Evolutionary conservation across 108 stramenopile genomes (phyloP).

Genomic region (Fistulifera pelliculosa): DNA sequence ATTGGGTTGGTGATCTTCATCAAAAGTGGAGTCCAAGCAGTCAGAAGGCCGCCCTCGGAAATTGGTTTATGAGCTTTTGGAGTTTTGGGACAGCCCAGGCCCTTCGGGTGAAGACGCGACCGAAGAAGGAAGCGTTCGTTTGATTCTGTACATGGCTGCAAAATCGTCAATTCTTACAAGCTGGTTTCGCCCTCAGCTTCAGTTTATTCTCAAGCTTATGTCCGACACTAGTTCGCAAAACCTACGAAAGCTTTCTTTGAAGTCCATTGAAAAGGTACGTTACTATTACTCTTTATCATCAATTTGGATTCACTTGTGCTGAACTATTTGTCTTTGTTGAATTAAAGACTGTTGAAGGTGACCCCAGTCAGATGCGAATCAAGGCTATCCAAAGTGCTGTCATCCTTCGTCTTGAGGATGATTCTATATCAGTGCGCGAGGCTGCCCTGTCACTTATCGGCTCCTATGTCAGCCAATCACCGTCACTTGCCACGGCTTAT

Average conservation of each 20-base stretch:
- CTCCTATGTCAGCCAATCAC: slow-evolving; percentile 68
- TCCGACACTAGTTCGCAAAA: slow-evolving; percentile 32
- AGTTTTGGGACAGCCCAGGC: slow-evolving; percentile 26
- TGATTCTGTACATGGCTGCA: slow-evolving; percentile 41
- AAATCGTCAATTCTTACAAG: slow-evolving; percentile 38
- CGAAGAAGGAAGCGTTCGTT: slow-evolving; percentile 62
- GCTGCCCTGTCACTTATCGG: slow-evolving; percentile 90
- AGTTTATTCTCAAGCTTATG: slow-evolving; percentile 70
- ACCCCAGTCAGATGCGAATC: slow-evolving; percentile 71
- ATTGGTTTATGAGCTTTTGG: slow-evolving; percentile 12
- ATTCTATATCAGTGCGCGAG: slow-evolving; percentile 88
- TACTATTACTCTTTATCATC: no score
- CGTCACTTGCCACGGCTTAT: slow-evolving; percentile 73
- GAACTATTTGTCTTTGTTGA: background rate
- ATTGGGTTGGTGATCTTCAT: slow-evolving; percentile 55
- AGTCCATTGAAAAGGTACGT: slow-evolving; percentile 57
- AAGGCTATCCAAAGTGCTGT: slow-evolving; percentile 61
- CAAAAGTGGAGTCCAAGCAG: slow-evolving; percentile 5
- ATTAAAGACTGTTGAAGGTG: slow-evolving; percentile 55
- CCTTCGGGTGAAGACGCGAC: slow-evolving; percentile 10
- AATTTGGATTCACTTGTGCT: background rate
- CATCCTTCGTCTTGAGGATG: slow-evolving; percentile 75
- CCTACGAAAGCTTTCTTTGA: slow-evolving; percentile 76
- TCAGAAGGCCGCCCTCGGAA: background rate
- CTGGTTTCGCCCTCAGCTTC: slow-evolving; percentile 55